These are phyloP conservation scores for Pestalotiopsis sp. DNA, from an alignment of 2,329 filamentous ascomycete species.

Conservation along the genomic window DNA sequence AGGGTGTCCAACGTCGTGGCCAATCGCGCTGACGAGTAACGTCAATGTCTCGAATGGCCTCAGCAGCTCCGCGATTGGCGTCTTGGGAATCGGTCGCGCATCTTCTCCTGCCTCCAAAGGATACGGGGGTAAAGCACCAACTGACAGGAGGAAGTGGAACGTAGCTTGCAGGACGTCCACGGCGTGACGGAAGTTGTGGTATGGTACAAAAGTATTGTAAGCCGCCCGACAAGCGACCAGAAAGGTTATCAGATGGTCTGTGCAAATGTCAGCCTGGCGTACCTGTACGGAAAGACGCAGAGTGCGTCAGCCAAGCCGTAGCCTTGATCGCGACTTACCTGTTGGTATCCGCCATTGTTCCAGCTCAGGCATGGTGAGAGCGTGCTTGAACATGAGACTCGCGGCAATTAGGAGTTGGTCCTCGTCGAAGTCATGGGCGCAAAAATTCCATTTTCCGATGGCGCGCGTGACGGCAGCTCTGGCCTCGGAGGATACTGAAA, in stretches of 20 bases:
- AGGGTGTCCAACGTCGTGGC: conserved; percentile 95
- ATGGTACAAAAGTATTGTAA: conserved; percentile 96
- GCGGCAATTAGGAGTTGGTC: conserved; percentile 87
- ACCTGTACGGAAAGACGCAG: not conserved
- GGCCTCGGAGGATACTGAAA: conserved; percentile 67
- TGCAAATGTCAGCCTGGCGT: conserved; percentile 37
- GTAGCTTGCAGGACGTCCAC: conserved; percentile 93
- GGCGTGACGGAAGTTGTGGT: conserved; percentile 98
- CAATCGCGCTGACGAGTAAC: conserved; percentile 91
- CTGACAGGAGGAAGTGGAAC: conserved; percentile 83
- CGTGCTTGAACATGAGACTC: conserved; percentile 87
- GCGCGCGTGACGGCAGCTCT: conserved; percentile 65
- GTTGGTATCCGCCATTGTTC: conserved; percentile 77
- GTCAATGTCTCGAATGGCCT: conserved; percentile 85
- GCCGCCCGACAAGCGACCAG: conserved; percentile 84
- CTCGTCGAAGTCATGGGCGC: conserved; percentile 83
- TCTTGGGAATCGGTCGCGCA: conserved; percentile 42
- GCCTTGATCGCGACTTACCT: conserved; percentile 51
- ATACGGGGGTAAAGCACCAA: conserved; percentile 74
- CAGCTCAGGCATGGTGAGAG: conserved; percentile 77
- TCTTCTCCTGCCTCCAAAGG: conserved; percentile 37
- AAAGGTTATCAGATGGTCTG: conserved; percentile 81
- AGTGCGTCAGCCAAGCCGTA: not conserved
- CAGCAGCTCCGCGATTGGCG: conserved; percentile 73
- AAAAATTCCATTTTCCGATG: conserved; percentile 83